Evolutionary conservation across 139 green algal species (phyloP).

Genomic region (Tetradesmus obliquus): DNA sequence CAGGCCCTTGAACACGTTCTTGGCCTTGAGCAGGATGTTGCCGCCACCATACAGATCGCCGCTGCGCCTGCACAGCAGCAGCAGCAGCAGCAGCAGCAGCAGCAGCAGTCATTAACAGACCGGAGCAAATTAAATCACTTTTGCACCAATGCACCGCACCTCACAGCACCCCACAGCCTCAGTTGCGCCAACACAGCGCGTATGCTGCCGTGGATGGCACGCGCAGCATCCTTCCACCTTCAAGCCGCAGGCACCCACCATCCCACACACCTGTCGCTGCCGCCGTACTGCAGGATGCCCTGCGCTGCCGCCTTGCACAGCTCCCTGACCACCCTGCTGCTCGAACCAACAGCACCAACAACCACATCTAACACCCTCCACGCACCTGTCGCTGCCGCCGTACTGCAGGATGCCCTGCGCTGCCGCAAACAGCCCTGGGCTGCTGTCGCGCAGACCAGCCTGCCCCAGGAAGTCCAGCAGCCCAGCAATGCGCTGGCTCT

Average conservation of each 20-base stretch:
- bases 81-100: not conserved
- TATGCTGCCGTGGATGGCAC: no score
- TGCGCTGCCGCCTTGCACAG: slow-evolving; percentile 29
- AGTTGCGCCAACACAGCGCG: not conserved
- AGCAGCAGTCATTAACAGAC: not conserved
- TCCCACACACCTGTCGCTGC: slow-evolving; percentile 6
- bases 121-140: not conserved
- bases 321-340: not conserved
- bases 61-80: slow-evolving; percentile 59
- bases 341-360: not conserved
- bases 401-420: slow-evolving; percentile 33
- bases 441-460: slow-evolving; percentile 50
- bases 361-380: not conserved
- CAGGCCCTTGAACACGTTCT: slow-evolving; percentile 79
- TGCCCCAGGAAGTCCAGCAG: slow-evolving; percentile 58
- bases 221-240: no score
- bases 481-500: slow-evolving; percentile 53
- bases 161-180: not conserved
- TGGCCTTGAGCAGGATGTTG: slow-evolving; percentile 76
- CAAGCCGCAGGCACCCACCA: not conserved
- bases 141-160: not conserved
- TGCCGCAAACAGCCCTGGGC: slow-evolving; percentile 27
- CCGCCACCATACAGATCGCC: slow-evolving; percentile 87
- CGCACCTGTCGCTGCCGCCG: slow-evolving; percentile 14
- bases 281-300: slow-evolving; percentile 28